These are phyloP conservation scores for Talaromyces sp. DNA, from an alignment of 2,329 filamentous ascomycete genomes.

Conservation along the genomic window DNA sequence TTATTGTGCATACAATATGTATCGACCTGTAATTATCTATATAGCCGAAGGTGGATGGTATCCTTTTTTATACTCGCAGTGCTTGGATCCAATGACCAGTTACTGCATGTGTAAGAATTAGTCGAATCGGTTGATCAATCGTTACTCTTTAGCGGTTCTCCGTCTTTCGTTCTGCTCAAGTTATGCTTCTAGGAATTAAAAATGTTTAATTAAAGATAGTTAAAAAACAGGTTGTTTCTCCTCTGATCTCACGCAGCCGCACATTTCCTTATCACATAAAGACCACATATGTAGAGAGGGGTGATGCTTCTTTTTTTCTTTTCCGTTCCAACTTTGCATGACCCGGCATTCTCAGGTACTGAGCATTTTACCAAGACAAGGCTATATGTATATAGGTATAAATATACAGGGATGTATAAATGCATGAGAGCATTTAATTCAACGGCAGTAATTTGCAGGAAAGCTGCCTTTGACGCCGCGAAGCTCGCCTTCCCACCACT, in stretches of 20 bases:
- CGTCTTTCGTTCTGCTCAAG: background rate
- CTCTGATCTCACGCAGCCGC: background rate
- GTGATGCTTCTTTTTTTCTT: background rate
- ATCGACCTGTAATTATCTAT: background rate
- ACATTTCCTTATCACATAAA: too few relatives aligned
- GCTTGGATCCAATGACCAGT: background rate
- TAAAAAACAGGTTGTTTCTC: background rate
- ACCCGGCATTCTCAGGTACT: background rate
- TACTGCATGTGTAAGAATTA: background rate
- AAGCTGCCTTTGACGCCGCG: constrained; percentile 65
- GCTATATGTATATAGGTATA: background rate
- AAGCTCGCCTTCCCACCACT: constrained; percentile 84
- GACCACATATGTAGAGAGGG: too few relatives aligned
- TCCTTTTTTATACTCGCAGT: background rate
- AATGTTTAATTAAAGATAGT: background rate
- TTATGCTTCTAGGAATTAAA: background rate
- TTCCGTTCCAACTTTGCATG: background rate
- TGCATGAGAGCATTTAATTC: background rate
- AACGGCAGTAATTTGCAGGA: constrained; percentile 74
- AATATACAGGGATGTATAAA: background rate
- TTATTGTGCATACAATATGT: background rate
- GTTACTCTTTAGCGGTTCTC: background rate
- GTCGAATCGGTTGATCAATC: background rate
- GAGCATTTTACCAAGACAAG: background rate
- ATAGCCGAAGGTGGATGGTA: background rate